Conservation (phyloP, 345 rosid genomes). For the Cardamine occulta region DNA sequence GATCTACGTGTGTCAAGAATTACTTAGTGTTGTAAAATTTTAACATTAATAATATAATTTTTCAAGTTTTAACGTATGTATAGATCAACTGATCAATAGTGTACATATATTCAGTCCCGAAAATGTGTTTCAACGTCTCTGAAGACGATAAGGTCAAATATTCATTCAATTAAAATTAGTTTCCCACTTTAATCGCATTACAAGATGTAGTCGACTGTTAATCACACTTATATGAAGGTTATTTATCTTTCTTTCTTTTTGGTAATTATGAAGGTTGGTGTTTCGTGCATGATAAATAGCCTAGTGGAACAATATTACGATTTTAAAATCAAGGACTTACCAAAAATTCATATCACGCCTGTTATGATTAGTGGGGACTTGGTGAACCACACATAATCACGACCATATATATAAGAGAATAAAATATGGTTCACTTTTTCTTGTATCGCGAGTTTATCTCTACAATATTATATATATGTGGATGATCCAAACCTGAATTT, state of each 20-base stretch:
- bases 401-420: conserved; percentile 9
- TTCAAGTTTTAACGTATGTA: not conserved
- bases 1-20: not conserved
- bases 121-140: not conserved
- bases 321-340: conserved; percentile 17
- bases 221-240: not conserved
- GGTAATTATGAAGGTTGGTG: not conserved
- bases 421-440: conserved; percentile 10
- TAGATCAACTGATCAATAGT: not conserved
- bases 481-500: not conserved
- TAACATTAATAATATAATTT: not conserved
- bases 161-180: not conserved
- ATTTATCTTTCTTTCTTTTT: not conserved
- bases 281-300: conserved; percentile 14
- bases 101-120: too few relatives aligned
- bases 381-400: conserved; percentile 37
- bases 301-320: conserved; percentile 18
- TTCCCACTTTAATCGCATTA: not conserved
- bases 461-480: conserved; percentile 4
- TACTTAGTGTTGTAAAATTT: not conserved
- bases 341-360: conserved; percentile 35
- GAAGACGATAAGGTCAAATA: not conserved
- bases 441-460: not conserved
- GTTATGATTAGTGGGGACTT: conserved; percentile 40
- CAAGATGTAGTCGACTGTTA: not conserved